phyloP scores from a whole-genome alignment of 192 early-diverging fungal species.

The Coemansia sp. region DNA sequence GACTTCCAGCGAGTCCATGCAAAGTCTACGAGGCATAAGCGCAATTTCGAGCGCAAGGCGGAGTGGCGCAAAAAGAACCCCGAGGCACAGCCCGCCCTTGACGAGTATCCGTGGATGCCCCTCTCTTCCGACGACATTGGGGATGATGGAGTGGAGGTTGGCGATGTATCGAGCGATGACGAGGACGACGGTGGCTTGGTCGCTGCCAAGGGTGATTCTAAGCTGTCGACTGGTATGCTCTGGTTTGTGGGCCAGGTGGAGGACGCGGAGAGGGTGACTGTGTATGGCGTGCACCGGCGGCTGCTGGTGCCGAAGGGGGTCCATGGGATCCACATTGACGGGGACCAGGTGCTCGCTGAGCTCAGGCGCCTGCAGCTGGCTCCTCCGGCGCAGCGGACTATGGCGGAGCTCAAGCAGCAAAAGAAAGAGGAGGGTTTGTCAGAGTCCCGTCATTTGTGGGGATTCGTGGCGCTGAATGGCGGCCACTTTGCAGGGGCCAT shows the following conservation, averaged over 20 bases:
- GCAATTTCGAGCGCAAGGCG: constrained; percentile 24
- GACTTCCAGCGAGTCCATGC: constrained; percentile 33
- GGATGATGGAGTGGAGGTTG: neutral
- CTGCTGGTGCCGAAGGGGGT: constrained; percentile 23
- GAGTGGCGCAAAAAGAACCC: constrained; percentile 19
- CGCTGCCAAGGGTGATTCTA: too few species aligned
- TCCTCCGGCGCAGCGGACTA: constrained; percentile 10
- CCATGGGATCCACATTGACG: constrained; percentile 24
- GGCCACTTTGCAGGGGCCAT: constrained; percentile 92
- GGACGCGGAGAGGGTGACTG: neutral
- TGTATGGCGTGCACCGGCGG: constrained; percentile 38
- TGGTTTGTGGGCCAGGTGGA: constrained; percentile 20
- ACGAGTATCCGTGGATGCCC: constrained; percentile 38
- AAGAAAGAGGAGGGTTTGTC: neutral
- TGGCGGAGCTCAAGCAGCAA: constrained; percentile 11
- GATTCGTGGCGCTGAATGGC: constrained; percentile 75
- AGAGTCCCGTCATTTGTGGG: constrained; percentile 57
- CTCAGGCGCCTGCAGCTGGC: constrained; percentile 31
- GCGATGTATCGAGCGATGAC: neutral
- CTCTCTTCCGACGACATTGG: neutral
- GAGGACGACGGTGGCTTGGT: neutral
- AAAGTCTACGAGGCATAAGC: constrained; percentile 15
- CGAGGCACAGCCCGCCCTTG: neutral
- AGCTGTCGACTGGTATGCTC: constrained; percentile 15
- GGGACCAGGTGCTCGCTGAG: constrained; percentile 9